These are phyloP conservation scores for Magnolia kwangsiensis DNA, from an alignment of 164 flowering plant species.

Conservation along the genomic window DNA sequence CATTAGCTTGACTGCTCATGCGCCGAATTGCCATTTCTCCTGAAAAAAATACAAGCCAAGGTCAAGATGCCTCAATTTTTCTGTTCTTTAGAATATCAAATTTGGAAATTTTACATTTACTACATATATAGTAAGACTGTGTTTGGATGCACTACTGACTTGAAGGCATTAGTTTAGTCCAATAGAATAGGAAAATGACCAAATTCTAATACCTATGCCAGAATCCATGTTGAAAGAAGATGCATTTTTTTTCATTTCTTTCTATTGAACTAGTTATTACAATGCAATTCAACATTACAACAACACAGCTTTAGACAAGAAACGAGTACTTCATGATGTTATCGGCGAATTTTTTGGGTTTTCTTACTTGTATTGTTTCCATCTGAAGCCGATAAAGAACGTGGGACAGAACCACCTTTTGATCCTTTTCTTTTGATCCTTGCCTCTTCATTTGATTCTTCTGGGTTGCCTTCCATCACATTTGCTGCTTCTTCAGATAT, in stretches of 20 bases:
- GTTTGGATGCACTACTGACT: neutral
- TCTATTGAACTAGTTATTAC: neutral
- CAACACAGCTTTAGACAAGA: neutral
- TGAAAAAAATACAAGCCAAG: slow-evolving; percentile 16
- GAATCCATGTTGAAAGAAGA: too few species aligned
- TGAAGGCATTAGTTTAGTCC: too few species aligned
- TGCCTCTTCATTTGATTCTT: slow-evolving; percentile 15
- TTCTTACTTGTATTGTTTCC: slow-evolving; percentile 58
- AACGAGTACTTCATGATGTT: neutral
- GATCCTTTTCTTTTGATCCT: slow-evolving; percentile 25
- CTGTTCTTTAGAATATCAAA: too few species aligned
- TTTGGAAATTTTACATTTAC: too few species aligned
- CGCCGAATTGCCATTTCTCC: slow-evolving; percentile 60
- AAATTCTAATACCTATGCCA: too few species aligned
- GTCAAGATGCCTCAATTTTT: too few species aligned
- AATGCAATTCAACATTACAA: neutral
- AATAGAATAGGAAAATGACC: too few species aligned
- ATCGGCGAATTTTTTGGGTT: neutral
- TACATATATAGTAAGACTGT: neutral
- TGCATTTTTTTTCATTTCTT: neutral
- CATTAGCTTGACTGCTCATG: slow-evolving; percentile 45
- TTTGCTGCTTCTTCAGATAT: slow-evolving; percentile 30
- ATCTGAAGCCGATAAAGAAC: slow-evolving; percentile 37
- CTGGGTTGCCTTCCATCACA: slow-evolving; percentile 20
- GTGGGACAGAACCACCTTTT: slow-evolving; percentile 18